phyloP scores from a whole-genome alignment of 345 rosid species.

The Turnera subulata region DNA sequence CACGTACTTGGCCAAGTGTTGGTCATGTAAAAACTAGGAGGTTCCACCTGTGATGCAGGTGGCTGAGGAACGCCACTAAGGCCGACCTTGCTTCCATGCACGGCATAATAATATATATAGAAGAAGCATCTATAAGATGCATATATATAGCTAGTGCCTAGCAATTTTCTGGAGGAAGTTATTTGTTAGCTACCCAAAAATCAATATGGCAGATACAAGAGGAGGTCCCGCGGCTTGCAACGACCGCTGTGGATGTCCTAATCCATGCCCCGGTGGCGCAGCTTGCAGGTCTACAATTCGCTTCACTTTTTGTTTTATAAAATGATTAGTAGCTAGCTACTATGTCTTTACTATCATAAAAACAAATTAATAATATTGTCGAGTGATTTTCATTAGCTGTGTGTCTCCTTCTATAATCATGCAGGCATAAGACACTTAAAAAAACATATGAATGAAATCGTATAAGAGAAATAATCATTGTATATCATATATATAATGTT shows the following conservation, averaged over 20 bases:
- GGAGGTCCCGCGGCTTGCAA: constrained; percentile 16
- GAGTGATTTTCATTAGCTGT: too few species aligned
- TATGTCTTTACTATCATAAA: too few species aligned
- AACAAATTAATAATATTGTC: too few species aligned
- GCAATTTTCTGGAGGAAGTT: too few species aligned
- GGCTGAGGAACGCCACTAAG: neutral
- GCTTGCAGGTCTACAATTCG: constrained; percentile 39
- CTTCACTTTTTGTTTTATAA: neutral
- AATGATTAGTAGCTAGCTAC: too few species aligned
- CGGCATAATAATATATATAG: neutral
- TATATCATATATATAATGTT: too few species aligned
- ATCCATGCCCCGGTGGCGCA: constrained; percentile 40
- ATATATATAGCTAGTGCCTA: neutral
- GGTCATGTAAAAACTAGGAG: neutral
- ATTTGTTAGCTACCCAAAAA: too few species aligned
- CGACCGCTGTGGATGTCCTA: constrained; percentile 31
- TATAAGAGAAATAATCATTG: too few species aligned
- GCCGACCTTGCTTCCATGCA: too few species aligned
- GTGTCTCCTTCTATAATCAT: too few species aligned
- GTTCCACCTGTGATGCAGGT: neutral
- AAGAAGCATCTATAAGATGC: neutral
- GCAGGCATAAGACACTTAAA: too few species aligned
- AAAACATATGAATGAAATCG: too few species aligned
- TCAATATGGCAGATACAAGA: constrained; percentile 21
- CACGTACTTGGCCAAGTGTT: neutral